Base-by-base conservation (phyloP, 179 eudicot species). In the Silene noctiflora region DNA sequence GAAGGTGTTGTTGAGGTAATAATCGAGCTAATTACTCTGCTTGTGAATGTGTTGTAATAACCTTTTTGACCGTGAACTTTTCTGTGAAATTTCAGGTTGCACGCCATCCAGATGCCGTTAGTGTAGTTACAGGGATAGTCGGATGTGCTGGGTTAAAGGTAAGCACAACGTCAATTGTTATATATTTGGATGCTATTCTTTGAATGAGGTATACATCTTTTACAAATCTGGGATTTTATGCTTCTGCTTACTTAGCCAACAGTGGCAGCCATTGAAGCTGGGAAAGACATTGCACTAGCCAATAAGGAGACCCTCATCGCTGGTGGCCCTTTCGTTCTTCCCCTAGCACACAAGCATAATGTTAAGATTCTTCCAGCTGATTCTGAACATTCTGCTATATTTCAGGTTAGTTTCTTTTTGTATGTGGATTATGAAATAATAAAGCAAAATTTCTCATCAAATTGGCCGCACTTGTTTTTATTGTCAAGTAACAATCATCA, bases 361-460 rank as follows among this genome's bases (percentile, higher is more conserved):
- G 93, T 95, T 46, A 95, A 93, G 87, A 95, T 95, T 86, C 99
- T 95, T 80, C 99, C 99, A 59, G 99, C 99, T 48, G 99, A 95
- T 86, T 95, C 99, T 3, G 99, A 95, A 78, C 99, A 95, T 80
- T 91, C 97, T 76, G 99, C 99, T 24, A 89, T 95, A 81, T 95
- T 95, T 78, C 99, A 95, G 98, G 99, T 90, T 76, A 66, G 65
- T 14, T 33, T 33, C 39, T 4, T 33, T 33, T 33, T 12, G 13
- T 25, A 39, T 68, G 46, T 59, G 25, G 24, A 21, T 24, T 33
- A 33, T 33, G 39, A 33, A 33, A 5, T 33, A 33, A 33, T 33
- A 33, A 33, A 29, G 33, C 33, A 29, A 29, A 3, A 29, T 1
- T 1, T 29, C 3, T 29, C 33, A 29, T 3, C 0, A 29, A 29